Evolutionary conservation across 2,329 filamentous ascomycete species (phyloP).

Genomic region (Chrysoporthe cubensis): DNA sequence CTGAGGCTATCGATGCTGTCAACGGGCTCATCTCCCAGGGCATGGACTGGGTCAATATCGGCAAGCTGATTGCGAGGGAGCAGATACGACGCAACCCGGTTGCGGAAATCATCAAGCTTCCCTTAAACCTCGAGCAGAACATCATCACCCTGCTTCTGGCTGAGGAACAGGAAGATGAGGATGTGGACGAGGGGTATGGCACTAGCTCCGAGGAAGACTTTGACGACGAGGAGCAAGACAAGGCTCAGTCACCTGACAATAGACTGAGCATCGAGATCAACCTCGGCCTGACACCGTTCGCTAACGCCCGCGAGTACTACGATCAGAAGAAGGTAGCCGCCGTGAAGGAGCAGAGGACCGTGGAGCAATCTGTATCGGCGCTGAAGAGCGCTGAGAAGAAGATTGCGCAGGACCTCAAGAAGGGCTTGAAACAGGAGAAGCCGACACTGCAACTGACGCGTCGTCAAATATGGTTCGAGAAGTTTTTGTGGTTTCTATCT

Average conservation of each 20-base stretch:
- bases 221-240: conserved; percentile 38
- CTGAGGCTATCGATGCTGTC: conserved; percentile 90
- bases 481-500: conserved; percentile 93
- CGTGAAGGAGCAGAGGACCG: conserved; percentile 84
- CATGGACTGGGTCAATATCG: conserved; percentile 97
- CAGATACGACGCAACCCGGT: conserved; percentile 81
- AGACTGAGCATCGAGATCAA: conserved; percentile 80
- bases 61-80: conserved; percentile 84
- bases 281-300: conserved; percentile 79
- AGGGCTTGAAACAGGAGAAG: conserved; percentile 89
- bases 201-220: conserved; percentile 63
- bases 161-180: conserved; percentile 59
- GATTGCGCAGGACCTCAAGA: conserved; percentile 82
- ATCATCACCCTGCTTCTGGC: conserved; percentile 79
- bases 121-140: conserved; percentile 89
- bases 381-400: conserved; percentile 90
- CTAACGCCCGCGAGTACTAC: conserved; percentile 90
- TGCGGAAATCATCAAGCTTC: conserved; percentile 82
- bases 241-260: conserved; percentile 52
- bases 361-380: conserved; percentile 78
- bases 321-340: conserved; percentile 84
- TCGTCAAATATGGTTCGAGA: conserved; percentile 92
- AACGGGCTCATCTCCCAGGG: conserved; percentile 90
- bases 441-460: conserved; percentile 81
- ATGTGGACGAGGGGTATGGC: conserved; percentile 58